Evolutionary conservation across 140 eudicot genomes (phyloP), one percentile per base, ranked within the genome.

Genomic region (Senecio squalidus): DNA sequence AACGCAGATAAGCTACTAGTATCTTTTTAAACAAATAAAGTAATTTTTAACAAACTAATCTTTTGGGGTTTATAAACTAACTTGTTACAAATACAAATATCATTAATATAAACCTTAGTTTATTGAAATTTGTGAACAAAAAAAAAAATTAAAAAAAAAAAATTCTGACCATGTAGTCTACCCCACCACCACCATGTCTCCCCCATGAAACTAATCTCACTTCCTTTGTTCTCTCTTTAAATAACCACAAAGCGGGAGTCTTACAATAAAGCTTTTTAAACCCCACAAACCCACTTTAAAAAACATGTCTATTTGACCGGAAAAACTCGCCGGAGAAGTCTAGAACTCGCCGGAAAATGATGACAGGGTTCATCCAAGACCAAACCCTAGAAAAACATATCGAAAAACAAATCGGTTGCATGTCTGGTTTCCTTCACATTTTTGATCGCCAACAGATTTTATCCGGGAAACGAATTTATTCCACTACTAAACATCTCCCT

Each of bases 351-450:
- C 64, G 77, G 75, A 70, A 71, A 52, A 89, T 82, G 97, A 76
- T 82, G 82, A 69, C 92, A 33, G 84, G 84, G 15, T 45, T 76
- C 60, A 45, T 79, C 0, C 84, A 82, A 44, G 96, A 88, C 53
- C 85, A 89, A 58, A 82, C 73, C 45, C 70, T 84, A 2, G 91
- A 88, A 61, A 88, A 79, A 72, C 94, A 90, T 25, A 75, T 85
- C 1, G 68, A 79, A 68, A 86, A 84, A 41, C 93, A 85, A 41
- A 86, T 86, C 63, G 97, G 97, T 14, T 90, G 97, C 73, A 80
- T 90, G 88, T 79, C 95, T 31, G 97, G 97, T 21, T 90, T 90
- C 58, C 87, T 86, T 59, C 95, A 90, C 40, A 60, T 90, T 46
- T 90, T 83, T 25, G 95, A 85, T 55, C 97, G 95, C 14, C 80